Evolutionary conservation across 768 basidiomycete species (phyloP), one percentile per base, ranked within the genome.

Genomic region (Amanita polypyramis): DNA sequence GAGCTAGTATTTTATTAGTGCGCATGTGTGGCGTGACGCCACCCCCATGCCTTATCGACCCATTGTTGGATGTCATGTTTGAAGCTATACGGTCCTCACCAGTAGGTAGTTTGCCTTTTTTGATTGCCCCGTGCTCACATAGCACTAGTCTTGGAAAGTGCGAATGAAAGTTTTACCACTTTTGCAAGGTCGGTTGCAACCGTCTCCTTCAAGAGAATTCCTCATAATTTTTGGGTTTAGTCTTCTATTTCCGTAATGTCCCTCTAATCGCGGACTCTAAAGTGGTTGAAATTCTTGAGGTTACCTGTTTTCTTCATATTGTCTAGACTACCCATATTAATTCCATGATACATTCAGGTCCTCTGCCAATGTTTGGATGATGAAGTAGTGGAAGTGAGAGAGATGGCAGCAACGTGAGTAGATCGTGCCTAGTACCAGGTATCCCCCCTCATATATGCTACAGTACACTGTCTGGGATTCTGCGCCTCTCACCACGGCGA

Each of bases 181-280:
- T 14, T 73, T 95, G 10, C 87, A 90, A 74, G 80, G 82, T 77
- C 36, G 34, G 65, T 55, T 29, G 2, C 50, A 11, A 4, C 7
- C 29, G 27, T 34, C 7, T 37, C 45, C 21, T 14, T 23, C 36
- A 30, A 14, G 38, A 20, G 25, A n/a, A 29, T 36, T 27, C 33
- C 21, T 50, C 7, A 46, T 44, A 17, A 27, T 14, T 19, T n/a
- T 29, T 23, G 21, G 34, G n/a, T 45, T 5, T 43, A 85, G 82
- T 91, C 23, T 82, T 88, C 57, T 91, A 91, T 67, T 94, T 92
- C 77, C 80, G 91, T 37, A 85, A 91, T 60, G 70, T 88, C 7
- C 85, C 86, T n/a, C 65, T 89, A 43, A 78, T 96, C 51, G 75
- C 69, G 47, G 89, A 93, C 56, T 66, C 70, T 23, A 84, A 82